These are phyloP conservation scores for Alloteropsis semialata DNA, from an alignment of 176 grass and related monocot species.

Conservation along the genomic window DNA sequence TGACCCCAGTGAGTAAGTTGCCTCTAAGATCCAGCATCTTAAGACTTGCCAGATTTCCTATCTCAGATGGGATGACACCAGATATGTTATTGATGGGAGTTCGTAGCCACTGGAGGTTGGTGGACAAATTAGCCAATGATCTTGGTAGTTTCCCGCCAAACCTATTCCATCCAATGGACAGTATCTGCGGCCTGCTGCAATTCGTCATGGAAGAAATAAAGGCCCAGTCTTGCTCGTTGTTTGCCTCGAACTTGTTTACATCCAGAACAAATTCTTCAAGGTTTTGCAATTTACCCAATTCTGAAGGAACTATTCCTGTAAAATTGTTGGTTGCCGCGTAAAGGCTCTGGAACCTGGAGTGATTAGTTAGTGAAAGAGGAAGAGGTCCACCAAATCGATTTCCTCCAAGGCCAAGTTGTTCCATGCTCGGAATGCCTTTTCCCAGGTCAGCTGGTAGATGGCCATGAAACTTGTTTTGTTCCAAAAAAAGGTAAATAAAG, in stretches of 20 bases:
- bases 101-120: background rate
- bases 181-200: background rate
- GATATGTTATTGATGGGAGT: background rate
- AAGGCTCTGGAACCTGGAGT: too few species aligned
- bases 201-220: constrained; percentile 10
- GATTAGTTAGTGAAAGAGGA: too few species aligned
- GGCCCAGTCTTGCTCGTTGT: background rate
- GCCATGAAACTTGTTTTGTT: too few species aligned
- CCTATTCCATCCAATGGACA: background rate
- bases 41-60: background rate
- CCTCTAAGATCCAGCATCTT: background rate
- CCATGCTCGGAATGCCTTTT: too few species aligned
- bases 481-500: background rate
- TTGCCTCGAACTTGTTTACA: background rate
- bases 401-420: too few species aligned
- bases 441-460: too few species aligned
- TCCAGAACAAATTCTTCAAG: background rate
- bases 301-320: too few species aligned
- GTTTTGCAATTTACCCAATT: too few species aligned
- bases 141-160: background rate
- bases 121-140: background rate
- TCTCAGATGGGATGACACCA: background rate
- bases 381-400: too few species aligned
- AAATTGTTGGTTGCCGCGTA: too few species aligned
- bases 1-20: background rate